Conservation (phyloP, 768 basidiomycete genomes). For the Psilocybe subaeruginosa region DNA sequence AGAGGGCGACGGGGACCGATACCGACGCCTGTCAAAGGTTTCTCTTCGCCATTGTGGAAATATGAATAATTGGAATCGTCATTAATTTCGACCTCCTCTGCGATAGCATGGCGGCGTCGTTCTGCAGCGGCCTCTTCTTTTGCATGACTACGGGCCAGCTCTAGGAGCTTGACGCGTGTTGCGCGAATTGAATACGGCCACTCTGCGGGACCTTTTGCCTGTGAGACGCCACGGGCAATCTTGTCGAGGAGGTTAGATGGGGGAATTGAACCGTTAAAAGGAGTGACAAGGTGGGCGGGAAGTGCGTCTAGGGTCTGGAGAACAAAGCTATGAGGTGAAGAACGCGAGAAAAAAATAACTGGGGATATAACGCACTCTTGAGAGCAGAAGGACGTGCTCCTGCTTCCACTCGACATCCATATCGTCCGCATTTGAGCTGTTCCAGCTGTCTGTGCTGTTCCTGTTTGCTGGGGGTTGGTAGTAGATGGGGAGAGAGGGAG, state of each 20-base stretch:
- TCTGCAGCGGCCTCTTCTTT: conserved; percentile 45
- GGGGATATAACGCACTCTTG: conserved; percentile 49
- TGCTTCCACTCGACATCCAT: conserved; percentile 73
- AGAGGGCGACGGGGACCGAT: conserved; percentile 53
- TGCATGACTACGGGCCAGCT: conserved; percentile 70
- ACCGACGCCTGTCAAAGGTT: conserved; percentile 23
- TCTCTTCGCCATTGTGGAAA: conserved; percentile 29
- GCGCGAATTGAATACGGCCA: conserved; percentile 86
- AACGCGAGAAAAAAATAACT: conserved; percentile 12
- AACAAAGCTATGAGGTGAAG: conserved; percentile 13
- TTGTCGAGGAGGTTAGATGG: conserved; percentile 88
- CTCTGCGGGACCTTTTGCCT: conserved; percentile 74
- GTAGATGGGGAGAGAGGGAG: conserved; percentile 59
- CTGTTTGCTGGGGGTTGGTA: conserved; percentile 38
- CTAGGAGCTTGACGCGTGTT: conserved; percentile 81
- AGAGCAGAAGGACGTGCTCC: conserved; percentile 69
- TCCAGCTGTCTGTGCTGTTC: conserved; percentile 85
- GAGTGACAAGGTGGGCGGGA: conserved; percentile 83
- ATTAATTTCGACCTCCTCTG: conserved; percentile 52
- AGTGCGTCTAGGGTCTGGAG: conserved; percentile 79
- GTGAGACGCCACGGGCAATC: conserved; percentile 75
- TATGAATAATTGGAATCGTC: conserved; percentile 30
- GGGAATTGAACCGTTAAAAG: conserved; percentile 83
- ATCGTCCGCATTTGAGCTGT: conserved; percentile 75
- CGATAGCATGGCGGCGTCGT: conserved; percentile 40